Conservation (phyloP, 2,329 filamentous ascomycete species). For the Aspergillus fischeri region DNA sequence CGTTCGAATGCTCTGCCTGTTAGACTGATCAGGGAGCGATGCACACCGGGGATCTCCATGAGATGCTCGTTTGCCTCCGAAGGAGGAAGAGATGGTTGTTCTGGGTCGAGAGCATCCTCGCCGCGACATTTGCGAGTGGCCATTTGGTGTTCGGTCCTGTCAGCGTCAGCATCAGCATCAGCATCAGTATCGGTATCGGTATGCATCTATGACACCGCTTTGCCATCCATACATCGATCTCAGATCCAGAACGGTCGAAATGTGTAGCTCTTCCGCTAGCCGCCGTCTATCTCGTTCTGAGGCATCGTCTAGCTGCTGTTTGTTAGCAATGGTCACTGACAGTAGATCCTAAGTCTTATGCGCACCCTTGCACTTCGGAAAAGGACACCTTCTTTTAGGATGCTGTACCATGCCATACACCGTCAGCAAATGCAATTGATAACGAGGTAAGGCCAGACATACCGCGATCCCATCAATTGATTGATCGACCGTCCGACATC, state of each 20-base stretch:
- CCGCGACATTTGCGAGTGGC: conserved; percentile 59
- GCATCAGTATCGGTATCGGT: conserved; percentile 1
- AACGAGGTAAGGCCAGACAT: conserved; percentile 16
- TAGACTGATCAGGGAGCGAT: conserved; percentile 66
- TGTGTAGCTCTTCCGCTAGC: conserved; percentile 57
- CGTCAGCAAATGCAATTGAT: conserved; percentile 1
- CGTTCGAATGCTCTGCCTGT: conserved; percentile 69
- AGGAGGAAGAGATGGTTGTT: conserved; percentile 39
- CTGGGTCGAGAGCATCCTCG: conserved; percentile 18
- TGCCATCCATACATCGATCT: conserved; percentile 60
- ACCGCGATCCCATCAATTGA: conserved; percentile 53
- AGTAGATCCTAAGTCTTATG: conserved; percentile 14
- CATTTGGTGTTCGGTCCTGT: conserved; percentile 67
- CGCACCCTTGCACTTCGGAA: conserved; percentile 65
- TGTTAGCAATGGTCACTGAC: not conserved
- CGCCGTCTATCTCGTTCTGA: conserved; percentile 59
- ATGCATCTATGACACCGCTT: not conserved
- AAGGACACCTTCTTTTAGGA: conserved; percentile 59
- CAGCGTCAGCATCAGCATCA: conserved; percentile 4
- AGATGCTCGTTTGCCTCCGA: conserved; percentile 49
- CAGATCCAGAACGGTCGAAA: conserved; percentile 73
- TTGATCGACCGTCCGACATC: conserved; percentile 71
- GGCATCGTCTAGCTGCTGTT: conserved; percentile 59
- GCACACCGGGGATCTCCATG: conserved; percentile 59
- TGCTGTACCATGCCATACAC: conserved; percentile 18